phyloP scores from a whole-genome alignment of 2,329 filamentous ascomycete genomes.

The Kalmusia sp. region DNA sequence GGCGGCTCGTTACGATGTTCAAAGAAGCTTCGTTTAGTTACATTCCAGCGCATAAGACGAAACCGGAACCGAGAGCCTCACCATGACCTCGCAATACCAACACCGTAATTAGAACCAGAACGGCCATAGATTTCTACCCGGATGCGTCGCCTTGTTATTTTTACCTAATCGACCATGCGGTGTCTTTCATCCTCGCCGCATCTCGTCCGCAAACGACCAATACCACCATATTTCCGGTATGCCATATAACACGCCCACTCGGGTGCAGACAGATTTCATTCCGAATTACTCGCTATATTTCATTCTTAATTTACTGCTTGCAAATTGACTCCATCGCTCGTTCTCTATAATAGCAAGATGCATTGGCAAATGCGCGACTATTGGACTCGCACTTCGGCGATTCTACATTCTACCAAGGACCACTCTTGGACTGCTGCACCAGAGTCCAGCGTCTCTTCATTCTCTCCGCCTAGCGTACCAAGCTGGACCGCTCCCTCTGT shows the following conservation, averaged over 20 bases:
- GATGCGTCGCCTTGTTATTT: constrained; percentile 24
- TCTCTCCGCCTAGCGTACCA: not conserved
- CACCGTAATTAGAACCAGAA: constrained; percentile 11
- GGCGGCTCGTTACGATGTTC: not conserved
- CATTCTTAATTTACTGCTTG: constrained; percentile 3
- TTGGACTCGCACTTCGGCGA: constrained; percentile 13
- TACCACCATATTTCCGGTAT: not conserved
- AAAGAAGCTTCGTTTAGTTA: constrained; percentile 12
- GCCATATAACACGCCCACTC: constrained; percentile 16
- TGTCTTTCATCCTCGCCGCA: constrained; percentile 13
- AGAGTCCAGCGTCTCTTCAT: no score
- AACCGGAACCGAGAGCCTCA: constrained; percentile 21
- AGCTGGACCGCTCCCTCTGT: not conserved
- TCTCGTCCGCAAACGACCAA: constrained; percentile 27
- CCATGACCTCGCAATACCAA: constrained; percentile 5
- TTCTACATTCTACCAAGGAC: constrained; percentile 1
- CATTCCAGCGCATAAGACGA: constrained; percentile 29
- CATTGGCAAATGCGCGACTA: constrained; percentile 10
- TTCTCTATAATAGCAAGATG: constrained; percentile 10
- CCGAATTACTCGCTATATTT: not conserved
- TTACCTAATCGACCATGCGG: constrained; percentile 7
- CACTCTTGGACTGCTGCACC: no score
- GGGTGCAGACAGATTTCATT: constrained; percentile 9
- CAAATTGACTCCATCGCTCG: constrained; percentile 7
- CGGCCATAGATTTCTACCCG: constrained; percentile 27